Evolutionary conservation across 371 early-diverging fungal species (phyloP).

Genomic region (Parasitella parasitica): DNA sequence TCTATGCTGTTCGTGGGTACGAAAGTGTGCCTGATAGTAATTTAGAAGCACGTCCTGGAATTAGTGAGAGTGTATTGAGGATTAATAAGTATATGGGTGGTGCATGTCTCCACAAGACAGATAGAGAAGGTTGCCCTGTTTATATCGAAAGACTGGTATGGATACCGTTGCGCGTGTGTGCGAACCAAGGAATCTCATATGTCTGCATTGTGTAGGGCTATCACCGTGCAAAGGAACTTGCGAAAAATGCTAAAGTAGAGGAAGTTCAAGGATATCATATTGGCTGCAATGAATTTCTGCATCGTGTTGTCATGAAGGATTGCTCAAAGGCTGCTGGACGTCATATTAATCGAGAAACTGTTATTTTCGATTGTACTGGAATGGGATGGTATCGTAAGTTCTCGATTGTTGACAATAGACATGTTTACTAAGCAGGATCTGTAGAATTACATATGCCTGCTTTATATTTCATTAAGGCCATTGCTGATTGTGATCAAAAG

Average conservation of each 20-base stretch:
- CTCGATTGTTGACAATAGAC: not conserved
- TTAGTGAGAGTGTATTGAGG: slow-evolving; percentile 68
- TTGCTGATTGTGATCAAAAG: slow-evolving; percentile 79
- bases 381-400: slow-evolving; percentile 72
- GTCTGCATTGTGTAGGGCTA: slow-evolving; percentile 48
- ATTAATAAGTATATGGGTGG: slow-evolving; percentile 77
- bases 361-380: slow-evolving; percentile 83
- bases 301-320: slow-evolving; percentile 70
- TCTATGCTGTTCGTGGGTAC: slow-evolving; percentile 77
- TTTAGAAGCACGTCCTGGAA: slow-evolving; percentile 58
- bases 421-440: slow-evolving; percentile 11
- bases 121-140: slow-evolving; percentile 78
- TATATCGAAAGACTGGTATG: slow-evolving; percentile 72
- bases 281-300: slow-evolving; percentile 76
- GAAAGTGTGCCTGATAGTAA: slow-evolving; percentile 67
- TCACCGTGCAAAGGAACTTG: slow-evolving; percentile 74
- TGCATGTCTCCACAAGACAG: slow-evolving; percentile 78
- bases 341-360: slow-evolving; percentile 73
- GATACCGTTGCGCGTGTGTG: not conserved
- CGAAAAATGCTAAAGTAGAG: slow-evolving; percentile 60
- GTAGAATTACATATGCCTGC: slow-evolving; percentile 78
- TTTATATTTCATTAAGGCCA: slow-evolving; percentile 67
- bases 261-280: slow-evolving; percentile 75
- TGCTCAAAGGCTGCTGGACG: slow-evolving; percentile 66
- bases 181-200: not conserved